These are phyloP conservation scores for Rubia peregrina DNA, from an alignment of 305 asterid species.

Conservation along the genomic window DNA sequence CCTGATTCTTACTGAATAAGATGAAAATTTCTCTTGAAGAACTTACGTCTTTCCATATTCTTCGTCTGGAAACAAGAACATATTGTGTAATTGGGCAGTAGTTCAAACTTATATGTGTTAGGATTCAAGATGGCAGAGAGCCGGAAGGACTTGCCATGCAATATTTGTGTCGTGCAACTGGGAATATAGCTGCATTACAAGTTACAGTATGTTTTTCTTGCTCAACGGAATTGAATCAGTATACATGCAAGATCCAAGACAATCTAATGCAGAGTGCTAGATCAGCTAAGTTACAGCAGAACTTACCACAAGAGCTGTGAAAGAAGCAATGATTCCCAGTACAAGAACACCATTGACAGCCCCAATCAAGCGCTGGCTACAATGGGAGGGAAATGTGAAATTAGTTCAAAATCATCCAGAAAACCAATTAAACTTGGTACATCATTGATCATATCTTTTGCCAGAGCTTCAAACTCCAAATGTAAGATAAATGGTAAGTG, in stretches of 20 bases:
- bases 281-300: conserved; percentile 4
- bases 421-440: background rate
- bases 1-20: background rate
- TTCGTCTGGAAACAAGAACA: background rate
- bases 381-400: conserved; percentile 21
- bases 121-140: too few species aligned
- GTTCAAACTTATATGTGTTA: too few species aligned
- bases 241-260: background rate
- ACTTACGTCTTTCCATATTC: background rate
- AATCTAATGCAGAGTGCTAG: background rate
- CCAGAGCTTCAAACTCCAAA: background rate
- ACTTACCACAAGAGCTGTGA: conserved; percentile 80
- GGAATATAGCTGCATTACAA: background rate
- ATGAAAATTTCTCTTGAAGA: background rate
- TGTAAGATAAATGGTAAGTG: background rate
- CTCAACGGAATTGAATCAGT: background rate
- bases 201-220: background rate
- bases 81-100: too few species aligned
- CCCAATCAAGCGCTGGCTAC: conserved; percentile 78
- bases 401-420: conserved; percentile 8
- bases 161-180: background rate
- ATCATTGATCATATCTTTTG: background rate
- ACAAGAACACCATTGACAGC: conserved; percentile 78
- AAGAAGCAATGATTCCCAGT: conserved; percentile 56
- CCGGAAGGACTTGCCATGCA: too few species aligned